phyloP scores from a whole-genome alignment of 2,329 filamentous ascomycete genomes.

The Aspergillus felis region DNA sequence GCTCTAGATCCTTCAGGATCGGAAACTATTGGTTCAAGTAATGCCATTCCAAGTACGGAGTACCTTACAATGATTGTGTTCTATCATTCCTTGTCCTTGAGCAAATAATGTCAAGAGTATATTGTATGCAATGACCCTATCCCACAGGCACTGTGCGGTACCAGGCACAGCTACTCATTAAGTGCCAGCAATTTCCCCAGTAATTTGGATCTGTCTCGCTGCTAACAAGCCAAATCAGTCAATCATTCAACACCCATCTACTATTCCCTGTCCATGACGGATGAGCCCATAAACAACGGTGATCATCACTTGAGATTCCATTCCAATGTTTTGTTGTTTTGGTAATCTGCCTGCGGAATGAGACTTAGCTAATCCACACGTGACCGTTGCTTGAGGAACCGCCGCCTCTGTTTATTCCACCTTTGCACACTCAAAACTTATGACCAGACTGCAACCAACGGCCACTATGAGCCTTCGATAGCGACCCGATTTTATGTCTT shows the following conservation, averaged over 20 bases:
- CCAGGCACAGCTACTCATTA: not conserved
- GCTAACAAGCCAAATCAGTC: not conserved
- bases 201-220: not conserved
- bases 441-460: slow-evolving; percentile 14
- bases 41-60: too few relatives aligned
- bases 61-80: not conserved
- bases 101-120: not conserved
- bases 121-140: not conserved
- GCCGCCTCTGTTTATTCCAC: slow-evolving; percentile 39
- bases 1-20: too few relatives aligned
- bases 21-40: too few relatives aligned
- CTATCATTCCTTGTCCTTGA: not conserved
- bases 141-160: not conserved
- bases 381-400: slow-evolving; percentile 44
- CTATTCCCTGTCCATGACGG: not conserved
- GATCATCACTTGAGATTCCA: not conserved
- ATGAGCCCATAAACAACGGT: not conserved
- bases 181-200: not conserved
- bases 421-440: slow-evolving; percentile 12
- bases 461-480: slow-evolving; percentile 21
- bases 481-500: slow-evolving; percentile 10
- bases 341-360: slow-evolving; percentile 15
- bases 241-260: not conserved
- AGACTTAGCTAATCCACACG: slow-evolving; percentile 25
- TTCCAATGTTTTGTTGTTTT: not conserved